phyloP scores from a whole-genome alignment of 73 alveolate species.

The Paramecium sonneborni region DNA sequence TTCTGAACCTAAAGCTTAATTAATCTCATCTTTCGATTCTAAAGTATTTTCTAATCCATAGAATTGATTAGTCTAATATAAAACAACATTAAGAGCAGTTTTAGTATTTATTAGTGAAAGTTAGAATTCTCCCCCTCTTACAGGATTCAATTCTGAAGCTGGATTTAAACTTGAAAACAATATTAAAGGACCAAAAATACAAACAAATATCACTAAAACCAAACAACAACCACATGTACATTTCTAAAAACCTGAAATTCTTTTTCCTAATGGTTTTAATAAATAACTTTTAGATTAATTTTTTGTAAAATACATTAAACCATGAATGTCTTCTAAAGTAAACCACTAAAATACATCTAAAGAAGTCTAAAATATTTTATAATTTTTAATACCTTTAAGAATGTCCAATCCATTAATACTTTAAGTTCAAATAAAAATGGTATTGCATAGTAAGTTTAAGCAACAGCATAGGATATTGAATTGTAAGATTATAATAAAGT shows the following conservation, averaged over 20 bases:
- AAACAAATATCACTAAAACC: conserved; percentile 70
- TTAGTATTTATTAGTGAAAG: conserved; percentile 14
- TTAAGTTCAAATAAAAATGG: conserved; percentile 92
- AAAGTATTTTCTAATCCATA: conserved; percentile 46
- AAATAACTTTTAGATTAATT: conserved; percentile 68
- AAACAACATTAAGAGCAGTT: conserved; percentile 10
- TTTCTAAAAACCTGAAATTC: conserved; percentile 68
- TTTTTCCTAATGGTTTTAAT: conserved; percentile 75
- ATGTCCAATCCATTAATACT: conserved; percentile 90
- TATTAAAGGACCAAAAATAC: conserved; percentile 86
- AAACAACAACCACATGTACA: conserved; percentile 77
- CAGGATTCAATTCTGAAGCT: conserved; percentile 73
- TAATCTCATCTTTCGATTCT: neutral
- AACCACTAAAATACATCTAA: conserved; percentile 90
- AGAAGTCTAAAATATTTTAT: conserved; percentile 70
- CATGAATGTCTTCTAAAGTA: conserved; percentile 86
- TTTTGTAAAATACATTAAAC: conserved; percentile 81
- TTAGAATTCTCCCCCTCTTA: conserved; percentile 78
- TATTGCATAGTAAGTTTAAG: conserved; percentile 58
- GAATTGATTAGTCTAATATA: conserved; percentile 16
- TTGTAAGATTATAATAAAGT: conserved; percentile 47
- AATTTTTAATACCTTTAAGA: conserved; percentile 63
- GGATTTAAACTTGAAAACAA: conserved; percentile 90
- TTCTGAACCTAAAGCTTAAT: neutral
- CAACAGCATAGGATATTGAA: conserved; percentile 3